Conservation (phyloP, 257 asterid genomes). For the Capsicum baccatum region DNA sequence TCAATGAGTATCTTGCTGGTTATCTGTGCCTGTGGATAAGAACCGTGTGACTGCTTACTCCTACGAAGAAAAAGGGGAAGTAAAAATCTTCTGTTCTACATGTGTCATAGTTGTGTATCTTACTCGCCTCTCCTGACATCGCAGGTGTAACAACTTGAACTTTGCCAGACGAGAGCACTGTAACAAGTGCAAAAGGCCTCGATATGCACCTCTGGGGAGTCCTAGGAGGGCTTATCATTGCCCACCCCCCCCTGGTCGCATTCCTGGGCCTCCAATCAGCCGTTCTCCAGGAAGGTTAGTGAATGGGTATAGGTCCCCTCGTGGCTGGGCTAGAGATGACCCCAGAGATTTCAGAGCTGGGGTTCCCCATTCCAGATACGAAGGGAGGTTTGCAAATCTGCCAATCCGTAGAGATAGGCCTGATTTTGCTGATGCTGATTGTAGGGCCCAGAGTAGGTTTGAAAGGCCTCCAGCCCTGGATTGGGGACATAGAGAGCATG, state of each 20-base stretch:
- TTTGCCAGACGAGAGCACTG: conserved; percentile 89
- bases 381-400: conserved; percentile 62
- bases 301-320: conserved; percentile 71
- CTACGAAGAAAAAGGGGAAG: neutral
- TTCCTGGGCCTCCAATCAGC: conserved; percentile 51
- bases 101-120: conserved; percentile 16
- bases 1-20: conserved; percentile 1
- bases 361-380: conserved; percentile 61
- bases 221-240: conserved; percentile 69
- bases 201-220: conserved; percentile 53
- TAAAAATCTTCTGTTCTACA: neutral
- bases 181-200: conserved; percentile 86
- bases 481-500: conserved; percentile 68
- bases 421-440: conserved; percentile 54
- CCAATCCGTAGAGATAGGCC: conserved; percentile 54
- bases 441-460: conserved; percentile 59
- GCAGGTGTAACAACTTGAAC: conserved; percentile 87
- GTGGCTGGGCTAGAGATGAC: conserved; percentile 70
- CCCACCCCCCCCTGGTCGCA: conserved; percentile 55
- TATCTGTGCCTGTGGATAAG: neutral
- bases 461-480: conserved; percentile 59
- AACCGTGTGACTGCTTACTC: neutral
- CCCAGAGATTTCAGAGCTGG: conserved; percentile 67
- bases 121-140: conserved; percentile 31
- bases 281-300: conserved; percentile 63